A percentile compares a stretch with the other conserved stretches of the same genome.
These are phyloP conservation scores for Asterophora parasitica DNA, from an alignment of 768 basidiomycete species.

Conservation along the genomic window DNA sequence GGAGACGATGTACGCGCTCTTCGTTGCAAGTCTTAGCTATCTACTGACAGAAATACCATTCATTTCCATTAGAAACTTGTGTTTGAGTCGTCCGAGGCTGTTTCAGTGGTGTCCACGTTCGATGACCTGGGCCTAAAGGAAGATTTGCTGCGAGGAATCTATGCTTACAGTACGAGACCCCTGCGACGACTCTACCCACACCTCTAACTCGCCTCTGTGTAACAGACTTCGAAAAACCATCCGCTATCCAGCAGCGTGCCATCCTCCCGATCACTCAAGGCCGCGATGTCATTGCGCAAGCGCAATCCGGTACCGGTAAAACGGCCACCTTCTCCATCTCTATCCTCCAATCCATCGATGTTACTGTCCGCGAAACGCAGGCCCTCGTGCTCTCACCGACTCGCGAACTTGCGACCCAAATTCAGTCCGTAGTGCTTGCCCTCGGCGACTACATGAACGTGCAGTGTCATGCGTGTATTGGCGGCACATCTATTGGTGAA, in stretches of 20 bases:
- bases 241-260: slow-evolving; percentile 97
- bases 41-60: slow-evolving; percentile 5
- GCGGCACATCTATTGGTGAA: slow-evolving; percentile 95
- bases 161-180: slow-evolving; percentile 83
- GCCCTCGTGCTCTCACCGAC: slow-evolving; percentile 96
- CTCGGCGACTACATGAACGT: slow-evolving; percentile 99
- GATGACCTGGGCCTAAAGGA: slow-evolving; percentile 91
- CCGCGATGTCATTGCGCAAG: slow-evolving; percentile 97
- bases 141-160: slow-evolving; percentile 93
- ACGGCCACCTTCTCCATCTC: slow-evolving; percentile 98
- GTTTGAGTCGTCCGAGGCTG: slow-evolving; percentile 91
- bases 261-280: slow-evolving; percentile 95
- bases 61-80: slow-evolving; percentile 68
- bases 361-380: slow-evolving; percentile 90
- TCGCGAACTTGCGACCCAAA: slow-evolving; percentile 98
- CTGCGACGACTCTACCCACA: not conserved
- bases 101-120: slow-evolving; percentile 85
- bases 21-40: slow-evolving; percentile 5
- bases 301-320: slow-evolving; percentile 99
- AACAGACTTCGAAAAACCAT: slow-evolving; percentile 92
- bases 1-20: slow-evolving; percentile 71
- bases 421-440: slow-evolving; percentile 94
- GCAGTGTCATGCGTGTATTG: slow-evolving; percentile 97
- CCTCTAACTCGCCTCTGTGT: slow-evolving; percentile 2
- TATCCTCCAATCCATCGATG: slow-evolving; percentile 96